A percentile compares a stretch with the other conserved stretches of the same genome.
Conservation (phyloP, 225 moss, liverwort and hornwort genomes). For the Asterella californica region DNA sequence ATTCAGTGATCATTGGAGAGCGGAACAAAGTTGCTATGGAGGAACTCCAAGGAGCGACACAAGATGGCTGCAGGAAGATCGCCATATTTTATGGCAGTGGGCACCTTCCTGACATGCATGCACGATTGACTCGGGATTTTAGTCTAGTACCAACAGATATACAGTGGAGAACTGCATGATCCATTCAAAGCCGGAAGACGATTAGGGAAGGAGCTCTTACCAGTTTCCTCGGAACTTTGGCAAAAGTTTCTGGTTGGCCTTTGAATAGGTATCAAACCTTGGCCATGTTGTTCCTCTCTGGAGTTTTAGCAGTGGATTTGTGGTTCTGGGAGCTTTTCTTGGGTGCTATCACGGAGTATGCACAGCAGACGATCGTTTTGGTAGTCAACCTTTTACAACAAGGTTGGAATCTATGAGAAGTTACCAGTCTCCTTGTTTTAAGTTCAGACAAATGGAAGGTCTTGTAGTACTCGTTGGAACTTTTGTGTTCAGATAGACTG, state of each 20-base stretch:
- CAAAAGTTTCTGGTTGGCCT: slow-evolving; percentile 82
- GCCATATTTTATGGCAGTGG: slow-evolving; percentile 99
- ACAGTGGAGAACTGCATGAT: slow-evolving; percentile 95
- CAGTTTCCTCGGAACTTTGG: slow-evolving; percentile 55
- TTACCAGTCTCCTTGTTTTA: neutral
- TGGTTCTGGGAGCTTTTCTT: slow-evolving; percentile 98
- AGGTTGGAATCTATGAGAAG: slow-evolving; percentile 69
- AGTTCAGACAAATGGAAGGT: neutral
- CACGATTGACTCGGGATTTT: slow-evolving; percentile 74
- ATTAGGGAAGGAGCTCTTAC: slow-evolving; percentile 52
- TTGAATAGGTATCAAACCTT: slow-evolving; percentile 89
- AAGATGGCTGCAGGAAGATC: slow-evolving; percentile 74
- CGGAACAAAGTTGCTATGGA: slow-evolving; percentile 90
- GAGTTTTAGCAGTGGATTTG: slow-evolving; percentile 70
- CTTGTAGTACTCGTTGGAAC: neutral
- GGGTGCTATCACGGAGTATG: slow-evolving; percentile 67
- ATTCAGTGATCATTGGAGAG: slow-evolving; percentile 95
- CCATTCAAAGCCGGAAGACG: slow-evolving; percentile 61
- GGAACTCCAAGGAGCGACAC: slow-evolving; percentile 72
- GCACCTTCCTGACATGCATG: slow-evolving; percentile 95
- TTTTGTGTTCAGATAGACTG: neutral
- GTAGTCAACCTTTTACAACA: slow-evolving; percentile 73
- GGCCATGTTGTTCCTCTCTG: slow-evolving; percentile 71
- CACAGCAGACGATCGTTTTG: slow-evolving; percentile 54
- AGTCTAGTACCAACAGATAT: slow-evolving; percentile 65